A percentile compares a stretch with the other conserved stretches of the same genome.
These are phyloP conservation scores for Paralagenidium karlingii DNA, from an alignment of 352 stramenopile genomes.

Conservation along the genomic window DNA sequence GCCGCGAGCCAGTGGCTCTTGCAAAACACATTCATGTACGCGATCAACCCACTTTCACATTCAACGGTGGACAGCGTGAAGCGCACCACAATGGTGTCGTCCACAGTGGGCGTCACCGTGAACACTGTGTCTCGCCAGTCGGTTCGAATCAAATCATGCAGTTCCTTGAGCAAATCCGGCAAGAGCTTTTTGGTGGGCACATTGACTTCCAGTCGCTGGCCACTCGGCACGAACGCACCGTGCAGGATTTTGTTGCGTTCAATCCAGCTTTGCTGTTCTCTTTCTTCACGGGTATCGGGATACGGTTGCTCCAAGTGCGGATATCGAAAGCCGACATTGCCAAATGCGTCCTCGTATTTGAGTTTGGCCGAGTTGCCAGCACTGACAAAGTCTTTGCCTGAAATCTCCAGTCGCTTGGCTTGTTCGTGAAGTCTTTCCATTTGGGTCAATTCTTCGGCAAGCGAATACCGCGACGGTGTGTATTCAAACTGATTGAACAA, in stretches of 20 bases:
- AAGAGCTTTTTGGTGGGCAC: slow-evolving; percentile 48
- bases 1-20: slow-evolving; percentile 43
- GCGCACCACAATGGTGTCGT: slow-evolving; percentile 51
- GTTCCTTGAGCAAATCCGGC: slow-evolving; percentile 58
- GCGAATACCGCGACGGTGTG: slow-evolving; percentile 47
- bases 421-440: slow-evolving; percentile 53
- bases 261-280: slow-evolving; percentile 40
- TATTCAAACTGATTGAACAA: slow-evolving; percentile 75
- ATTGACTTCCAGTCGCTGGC: slow-evolving; percentile 32
- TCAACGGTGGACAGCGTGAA: slow-evolving; percentile 28
- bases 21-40: slow-evolving; percentile 77
- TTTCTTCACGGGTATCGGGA: slow-evolving; percentile 32
- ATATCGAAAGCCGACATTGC: slow-evolving; percentile 30
- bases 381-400: slow-evolving; percentile 54
- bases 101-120: slow-evolving; percentile 30
- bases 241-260: slow-evolving; percentile 66
- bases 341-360: slow-evolving; percentile 72
- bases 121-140: slow-evolving; percentile 57
- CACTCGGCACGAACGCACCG: slow-evolving; percentile 49
- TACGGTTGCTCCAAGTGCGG: slow-evolving; percentile 62
- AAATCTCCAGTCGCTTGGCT: slow-evolving; percentile 56
- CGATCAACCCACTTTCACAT: slow-evolving; percentile 42
- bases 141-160: slow-evolving; percentile 34
- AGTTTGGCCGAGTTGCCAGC: slow-evolving; percentile 24
- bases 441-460: slow-evolving; percentile 43